These are phyloP conservation scores for Acanthochlamys bracteata DNA, from an alignment of 106 monocot species.

Conservation along the genomic window DNA sequence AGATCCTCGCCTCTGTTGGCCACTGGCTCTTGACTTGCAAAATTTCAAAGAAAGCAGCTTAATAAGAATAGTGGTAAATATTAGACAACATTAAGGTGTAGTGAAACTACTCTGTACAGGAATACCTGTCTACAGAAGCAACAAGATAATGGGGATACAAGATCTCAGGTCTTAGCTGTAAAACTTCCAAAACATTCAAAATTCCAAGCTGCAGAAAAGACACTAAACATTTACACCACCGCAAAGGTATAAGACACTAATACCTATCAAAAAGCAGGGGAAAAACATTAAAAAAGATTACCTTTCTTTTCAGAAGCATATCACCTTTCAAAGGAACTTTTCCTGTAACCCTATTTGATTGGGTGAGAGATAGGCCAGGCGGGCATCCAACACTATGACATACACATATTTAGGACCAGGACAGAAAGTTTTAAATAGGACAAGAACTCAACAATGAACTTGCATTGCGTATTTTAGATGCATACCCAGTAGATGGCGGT, in stretches of 20 bases:
- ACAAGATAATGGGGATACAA: conserved; percentile 76
- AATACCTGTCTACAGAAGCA: conserved; percentile 78
- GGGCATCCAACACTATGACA: conserved; percentile 54
- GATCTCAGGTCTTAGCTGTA: conserved; percentile 55
- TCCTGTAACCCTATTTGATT: conserved; percentile 74
- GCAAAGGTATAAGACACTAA: background rate
- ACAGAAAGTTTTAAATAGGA: conserved; percentile 3
- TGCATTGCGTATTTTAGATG: background rate
- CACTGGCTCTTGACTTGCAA: conserved; percentile 56
- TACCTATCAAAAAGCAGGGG: background rate
- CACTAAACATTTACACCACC: background rate
- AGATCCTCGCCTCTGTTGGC: conserved; percentile 63
- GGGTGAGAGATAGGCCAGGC: conserved; percentile 66
- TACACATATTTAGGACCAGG: no score
- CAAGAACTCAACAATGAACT: background rate
- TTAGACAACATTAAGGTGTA: background rate
- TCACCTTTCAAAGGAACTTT: conserved; percentile 73
- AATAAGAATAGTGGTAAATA: conserved; percentile 1
- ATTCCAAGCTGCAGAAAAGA: conserved; percentile 54
- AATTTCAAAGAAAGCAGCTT: background rate
- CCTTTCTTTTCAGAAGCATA: conserved; percentile 60
- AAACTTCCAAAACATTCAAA: conserved; percentile 77
- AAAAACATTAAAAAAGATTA: conserved; percentile 10
- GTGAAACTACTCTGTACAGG: background rate
- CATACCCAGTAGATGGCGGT: conserved; percentile 62